A percentile compares a stretch with the other conserved stretches of the same genome.
Conservation (phyloP, 352 stramenopile species). For the Globisporangium rhizosaccharum region DNA sequence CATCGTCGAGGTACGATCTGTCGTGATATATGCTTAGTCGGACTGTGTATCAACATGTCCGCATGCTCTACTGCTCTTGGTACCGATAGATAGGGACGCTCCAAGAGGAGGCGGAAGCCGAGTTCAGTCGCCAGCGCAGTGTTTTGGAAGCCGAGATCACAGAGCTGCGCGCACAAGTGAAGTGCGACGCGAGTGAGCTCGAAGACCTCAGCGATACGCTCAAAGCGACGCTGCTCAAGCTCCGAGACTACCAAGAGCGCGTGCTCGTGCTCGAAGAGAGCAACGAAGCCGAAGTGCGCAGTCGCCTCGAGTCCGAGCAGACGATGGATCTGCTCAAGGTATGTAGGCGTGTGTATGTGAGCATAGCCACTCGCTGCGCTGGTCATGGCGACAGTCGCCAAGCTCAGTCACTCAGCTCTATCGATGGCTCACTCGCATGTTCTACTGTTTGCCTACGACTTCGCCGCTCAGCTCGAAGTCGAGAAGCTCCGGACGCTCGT, state of each 20-base stretch:
- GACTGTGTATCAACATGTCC: background rate
- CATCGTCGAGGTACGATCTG: conserved; percentile 50
- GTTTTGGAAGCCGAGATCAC: conserved; percentile 44
- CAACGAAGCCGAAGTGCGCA: conserved; percentile 44
- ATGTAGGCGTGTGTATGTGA: background rate
- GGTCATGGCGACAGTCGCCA: too few species aligned
- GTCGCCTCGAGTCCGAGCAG: conserved; percentile 50
- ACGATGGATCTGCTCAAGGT: conserved; percentile 65
- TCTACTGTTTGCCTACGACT: background rate
- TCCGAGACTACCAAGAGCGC: conserved; percentile 49
- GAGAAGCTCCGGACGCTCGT: conserved; percentile 62
- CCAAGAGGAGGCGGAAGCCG: conserved; percentile 50
- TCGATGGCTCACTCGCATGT: background rate
- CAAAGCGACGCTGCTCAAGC: conserved; percentile 27
- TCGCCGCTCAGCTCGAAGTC: conserved; percentile 29
- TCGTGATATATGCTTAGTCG: background rate
- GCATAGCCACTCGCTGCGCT: too few species aligned
- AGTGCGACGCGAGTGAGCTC: conserved; percentile 39
- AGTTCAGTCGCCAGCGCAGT: conserved; percentile 33
- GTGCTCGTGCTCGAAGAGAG: conserved; percentile 58
- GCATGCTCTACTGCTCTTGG: background rate
- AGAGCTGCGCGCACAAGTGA: conserved; percentile 38
- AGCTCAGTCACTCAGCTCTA: background rate
- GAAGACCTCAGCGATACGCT: conserved; percentile 49
- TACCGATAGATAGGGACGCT: conserved; percentile 30